Evolutionary conservation across 805 yeast species (phyloP), one percentile per base, ranked within the genome.

Genomic region (Saturnispora serradocipensis): DNA sequence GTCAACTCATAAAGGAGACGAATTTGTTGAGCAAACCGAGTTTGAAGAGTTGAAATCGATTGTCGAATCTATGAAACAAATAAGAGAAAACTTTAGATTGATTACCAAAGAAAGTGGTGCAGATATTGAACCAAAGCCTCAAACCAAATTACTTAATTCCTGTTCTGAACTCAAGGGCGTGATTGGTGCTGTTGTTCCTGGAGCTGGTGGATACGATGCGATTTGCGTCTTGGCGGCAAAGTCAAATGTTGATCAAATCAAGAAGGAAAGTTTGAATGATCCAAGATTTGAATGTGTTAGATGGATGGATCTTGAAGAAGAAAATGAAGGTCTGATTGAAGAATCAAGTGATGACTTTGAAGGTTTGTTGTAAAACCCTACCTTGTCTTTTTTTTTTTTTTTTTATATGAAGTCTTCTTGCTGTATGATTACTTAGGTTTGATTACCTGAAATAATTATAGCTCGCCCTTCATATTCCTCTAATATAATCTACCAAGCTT

Each of bases 121-220:
- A 0, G 88, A 85, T n/a, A 80, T 93, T 47, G 98, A 93, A 66
- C 99, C 99, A 0, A 66, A 62, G 2, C 70, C 74, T 20, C 99
- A 93, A 67, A 86, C 96, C 0, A 54, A 58, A 1, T 71, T 93
- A 5, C 68, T 93, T 7, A 80, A 91, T 61, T 64, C 70, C 16
- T 80, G 86, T 53, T 64, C 74, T 40, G 57, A 66, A 7, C 62
- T 87, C 20, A 71, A 71, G 0, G 99, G 99, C 15, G 93, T 88
- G 30, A 59, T 91, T 18, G 95, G 96, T 0, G 97, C 96, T n/a
- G 90, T 93, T 34, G 96, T 93, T 3, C 99, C 99, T 0, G 99
- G 99, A 2, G 99, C 99, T 0, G 99, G 99, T 27, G 99, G 99
- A 0, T 86, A 82, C 63, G 99, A 93, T 70, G 99, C 99, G 0